These are phyloP conservation scores for Candida lessepsii DNA, from an alignment of 805 yeast genomes.

Conservation along the genomic window DNA sequence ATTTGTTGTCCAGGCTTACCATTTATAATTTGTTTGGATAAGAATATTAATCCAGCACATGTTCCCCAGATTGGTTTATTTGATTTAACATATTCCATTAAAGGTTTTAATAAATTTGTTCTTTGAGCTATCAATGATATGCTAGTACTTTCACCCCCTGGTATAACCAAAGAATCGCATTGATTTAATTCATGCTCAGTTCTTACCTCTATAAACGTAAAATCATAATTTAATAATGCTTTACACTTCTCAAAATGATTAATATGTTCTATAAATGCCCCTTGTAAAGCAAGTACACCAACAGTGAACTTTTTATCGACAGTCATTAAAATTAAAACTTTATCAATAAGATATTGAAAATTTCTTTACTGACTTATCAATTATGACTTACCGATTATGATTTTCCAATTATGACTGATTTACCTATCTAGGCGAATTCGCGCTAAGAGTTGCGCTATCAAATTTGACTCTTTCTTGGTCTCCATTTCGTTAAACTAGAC, in stretches of 20 bases:
- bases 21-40: conserved; percentile 53
- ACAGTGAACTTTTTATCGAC: conserved; percentile 23
- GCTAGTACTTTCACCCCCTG: conserved; percentile 71
- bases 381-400: no score
- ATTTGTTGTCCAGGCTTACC: conserved; percentile 54
- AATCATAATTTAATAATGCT: conserved; percentile 16
- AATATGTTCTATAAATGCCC: conserved; percentile 73
- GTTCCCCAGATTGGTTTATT: conserved; percentile 77
- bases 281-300: conserved; percentile 78
- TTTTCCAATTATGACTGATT: neutral
- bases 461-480: conserved; percentile 6
- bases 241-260: conserved; percentile 42
- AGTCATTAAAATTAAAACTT: conserved; percentile 5
- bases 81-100: conserved; percentile 49
- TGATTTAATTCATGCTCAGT: conserved; percentile 46
- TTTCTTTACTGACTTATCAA: no score
- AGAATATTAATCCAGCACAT: conserved; percentile 76
- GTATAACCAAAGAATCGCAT: conserved; percentile 64
- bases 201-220: conserved; percentile 48
- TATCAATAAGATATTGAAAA: no score
- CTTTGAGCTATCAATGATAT: conserved; percentile 72
- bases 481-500: no score
- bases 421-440: conserved; percentile 1
- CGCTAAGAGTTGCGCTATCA: conserved; percentile 2
- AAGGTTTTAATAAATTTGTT: conserved; percentile 54